phyloP scores from a whole-genome alignment of 805 yeast genomes.

The Saturnispora serradocipensis region DNA sequence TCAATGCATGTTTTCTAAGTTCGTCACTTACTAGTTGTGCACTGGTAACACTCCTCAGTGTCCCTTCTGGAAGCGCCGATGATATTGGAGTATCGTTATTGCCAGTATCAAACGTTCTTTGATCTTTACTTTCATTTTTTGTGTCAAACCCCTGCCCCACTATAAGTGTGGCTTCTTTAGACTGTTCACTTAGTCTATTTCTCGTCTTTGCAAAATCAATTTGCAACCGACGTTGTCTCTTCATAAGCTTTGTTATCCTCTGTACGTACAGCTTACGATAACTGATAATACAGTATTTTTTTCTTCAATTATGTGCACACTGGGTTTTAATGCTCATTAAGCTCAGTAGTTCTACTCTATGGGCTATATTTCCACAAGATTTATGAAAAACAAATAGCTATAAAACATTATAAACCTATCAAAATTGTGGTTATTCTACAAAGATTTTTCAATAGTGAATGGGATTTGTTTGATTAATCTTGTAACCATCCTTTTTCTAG shows the following conservation, averaged over 20 bases:
- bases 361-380: background rate
- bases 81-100: background rate
- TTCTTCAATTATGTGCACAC: background rate
- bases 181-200: constrained; percentile 24
- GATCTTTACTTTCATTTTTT: background rate
- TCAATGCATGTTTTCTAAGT: background rate
- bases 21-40: constrained; percentile 4
- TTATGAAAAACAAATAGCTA: background rate
- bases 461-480: background rate
- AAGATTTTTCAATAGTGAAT: background rate
- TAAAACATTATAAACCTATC: background rate
- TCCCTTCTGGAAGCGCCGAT: background rate
- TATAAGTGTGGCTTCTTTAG: constrained; percentile 27
- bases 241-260: constrained; percentile 8
- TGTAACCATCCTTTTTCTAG: background rate
- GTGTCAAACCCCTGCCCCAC: constrained; percentile 18
- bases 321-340: background rate
- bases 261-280: background rate
- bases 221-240: constrained; percentile 18
- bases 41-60: background rate
- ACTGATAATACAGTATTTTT: background rate
- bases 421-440: background rate
- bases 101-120: background rate
- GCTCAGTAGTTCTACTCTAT: background rate
- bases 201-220: constrained; percentile 22